phyloP scores from a whole-genome alignment of 352 stramenopile genomes.

The Globisporangium spinosum region DNA sequence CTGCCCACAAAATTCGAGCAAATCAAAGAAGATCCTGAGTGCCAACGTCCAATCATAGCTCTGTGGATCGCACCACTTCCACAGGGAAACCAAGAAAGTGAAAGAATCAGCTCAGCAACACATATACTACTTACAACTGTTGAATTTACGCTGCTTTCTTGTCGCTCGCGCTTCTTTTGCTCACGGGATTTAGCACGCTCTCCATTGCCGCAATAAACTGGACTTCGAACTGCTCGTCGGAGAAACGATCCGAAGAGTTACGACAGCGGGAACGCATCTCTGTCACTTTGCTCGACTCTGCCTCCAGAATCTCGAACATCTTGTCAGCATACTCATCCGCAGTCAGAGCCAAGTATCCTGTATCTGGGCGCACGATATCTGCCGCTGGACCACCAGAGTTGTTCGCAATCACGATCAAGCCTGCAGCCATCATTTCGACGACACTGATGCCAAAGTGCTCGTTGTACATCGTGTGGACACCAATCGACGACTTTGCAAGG shows the following conservation, averaged over 20 bases:
- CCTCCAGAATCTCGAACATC: slow-evolving; percentile 61
- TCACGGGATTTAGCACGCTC: slow-evolving; percentile 21
- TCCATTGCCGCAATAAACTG: slow-evolving; percentile 58
- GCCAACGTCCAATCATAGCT: too few species aligned
- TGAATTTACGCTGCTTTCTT: slow-evolving; percentile 7
- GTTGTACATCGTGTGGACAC: slow-evolving; percentile 99
- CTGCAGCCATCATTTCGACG: slow-evolving; percentile 99
- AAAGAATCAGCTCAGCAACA: neutral
- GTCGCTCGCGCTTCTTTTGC: neutral
- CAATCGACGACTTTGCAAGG: slow-evolving; percentile 85
- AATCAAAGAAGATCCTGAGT: neutral
- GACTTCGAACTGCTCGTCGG: slow-evolving; percentile 60
- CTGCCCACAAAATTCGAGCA: neutral
- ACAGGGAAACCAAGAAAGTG: neutral
- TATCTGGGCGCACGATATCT: slow-evolving; percentile 88
- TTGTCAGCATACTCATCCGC: slow-evolving; percentile 87
- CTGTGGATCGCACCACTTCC: neutral
- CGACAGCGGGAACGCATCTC: slow-evolving; percentile 45
- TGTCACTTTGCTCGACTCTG: slow-evolving; percentile 25
- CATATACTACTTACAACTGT: neutral
- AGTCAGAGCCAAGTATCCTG: slow-evolving; percentile 81
- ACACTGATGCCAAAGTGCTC: slow-evolving; percentile 99
- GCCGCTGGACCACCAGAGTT: slow-evolving; percentile 94
- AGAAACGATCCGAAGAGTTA: slow-evolving; percentile 58
- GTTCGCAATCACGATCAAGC: slow-evolving; percentile 95